These are phyloP conservation scores for Yarrowia hollandica DNA, from an alignment of 805 yeast species.

Conservation along the genomic window DNA sequence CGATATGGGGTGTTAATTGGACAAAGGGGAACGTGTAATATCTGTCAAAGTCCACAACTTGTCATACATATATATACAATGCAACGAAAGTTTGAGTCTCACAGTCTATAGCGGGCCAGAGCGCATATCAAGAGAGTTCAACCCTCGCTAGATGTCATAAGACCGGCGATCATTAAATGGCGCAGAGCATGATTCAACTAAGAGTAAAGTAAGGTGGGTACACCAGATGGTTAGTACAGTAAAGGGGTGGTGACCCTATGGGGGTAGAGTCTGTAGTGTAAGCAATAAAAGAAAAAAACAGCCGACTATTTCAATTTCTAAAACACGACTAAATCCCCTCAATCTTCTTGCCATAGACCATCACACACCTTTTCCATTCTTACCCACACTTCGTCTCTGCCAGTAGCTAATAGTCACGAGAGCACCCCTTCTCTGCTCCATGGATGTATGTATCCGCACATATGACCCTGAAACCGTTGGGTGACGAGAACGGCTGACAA, in stretches of 20 bases:
- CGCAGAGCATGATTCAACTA: constrained; percentile 20
- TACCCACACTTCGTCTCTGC: too few species aligned
- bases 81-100: background rate
- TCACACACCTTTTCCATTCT: too few species aligned
- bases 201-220: constrained; percentile 14
- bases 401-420: too few species aligned
- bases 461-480: constrained; percentile 14
- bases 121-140: constrained; percentile 14
- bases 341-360: too few species aligned
- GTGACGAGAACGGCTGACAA: constrained; percentile 19
- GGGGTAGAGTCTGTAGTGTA: too few species aligned
- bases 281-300: background rate
- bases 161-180: constrained; percentile 21
- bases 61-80: constrained; percentile 1
- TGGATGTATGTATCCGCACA: too few species aligned
- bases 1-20: too few species aligned
- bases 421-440: too few species aligned
- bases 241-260: constrained; percentile 21
- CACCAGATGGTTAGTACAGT: background rate
- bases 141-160: constrained; percentile 11
- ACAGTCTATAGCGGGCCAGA: background rate
- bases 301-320: background rate
- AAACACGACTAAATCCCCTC: background rate
- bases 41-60: too few species aligned
- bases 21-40: too few species aligned